Base-by-base conservation (phyloP, 306 rosid genomes). In the Dryas alaskensis region DNA sequence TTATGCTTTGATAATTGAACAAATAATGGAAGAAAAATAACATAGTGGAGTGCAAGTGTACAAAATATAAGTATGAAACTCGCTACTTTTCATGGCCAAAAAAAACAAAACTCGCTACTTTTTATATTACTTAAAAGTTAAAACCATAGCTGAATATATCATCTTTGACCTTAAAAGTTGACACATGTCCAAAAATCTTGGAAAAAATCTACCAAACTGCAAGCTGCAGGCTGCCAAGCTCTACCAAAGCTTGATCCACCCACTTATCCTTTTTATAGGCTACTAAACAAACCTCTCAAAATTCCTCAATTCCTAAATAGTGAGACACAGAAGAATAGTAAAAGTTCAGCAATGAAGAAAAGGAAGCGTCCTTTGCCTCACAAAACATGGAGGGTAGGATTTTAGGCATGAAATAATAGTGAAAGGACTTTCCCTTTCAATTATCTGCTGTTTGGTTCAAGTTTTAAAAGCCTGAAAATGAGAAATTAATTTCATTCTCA, bases 241-340 rank as follows among this genome's bases (percentile, higher is more conserved):
- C 70, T 90, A 74, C 98, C 97, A 0, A 88, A 83, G 89, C 97
- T 94, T 83, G 95, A 89, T 17, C 86, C 90, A 68, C 97, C 98
- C 46, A 84, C 98, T 44, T 75, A 43, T 81, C 92, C 98, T 67
- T 94, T 91, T 79, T 83, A 80, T 42, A 84, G 97, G 79, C 86
- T 94, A 42, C 87, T 94, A 42, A 89, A 53, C 75, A 90, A 60
- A 72, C 89, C 88, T 50, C 80, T 82, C 10, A 85, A 81, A 78
- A 17, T 79, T 72, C 81, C 91, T 69, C 78, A 57, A 61, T 75
- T 88, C 68, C 50, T 47, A 69, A 69, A 59, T 53, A 31, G 37
- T 31, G 88, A 77, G 70, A 77, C 7, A 58, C 83, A 76, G 48
- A 81, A 42, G 25, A 83, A 75, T 44, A 31, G 37, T 31, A 84